phyloP scores from a whole-genome alignment of 2,329 filamentous ascomycete genomes.

The Penicillium oxalicum region DNA sequence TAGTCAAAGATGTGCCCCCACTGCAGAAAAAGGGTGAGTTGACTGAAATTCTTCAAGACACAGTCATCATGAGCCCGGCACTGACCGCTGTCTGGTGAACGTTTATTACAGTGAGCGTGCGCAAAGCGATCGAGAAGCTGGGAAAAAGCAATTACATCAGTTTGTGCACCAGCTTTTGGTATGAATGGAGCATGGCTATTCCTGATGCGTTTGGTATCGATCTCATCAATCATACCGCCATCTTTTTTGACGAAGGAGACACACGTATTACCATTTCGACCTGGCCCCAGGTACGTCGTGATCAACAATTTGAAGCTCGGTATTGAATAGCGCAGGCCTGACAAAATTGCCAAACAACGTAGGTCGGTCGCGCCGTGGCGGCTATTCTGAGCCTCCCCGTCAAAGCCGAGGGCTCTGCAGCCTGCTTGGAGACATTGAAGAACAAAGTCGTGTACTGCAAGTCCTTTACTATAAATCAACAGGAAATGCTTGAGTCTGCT shows the following conservation, averaged over 20 bases:
- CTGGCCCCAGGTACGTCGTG: constrained; percentile 18
- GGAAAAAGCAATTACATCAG: constrained; percentile 11
- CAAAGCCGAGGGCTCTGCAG: not conserved
- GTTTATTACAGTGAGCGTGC: constrained; percentile 2
- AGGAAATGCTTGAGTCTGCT: constrained; percentile 23
- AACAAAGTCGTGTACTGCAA: constrained; percentile 15
- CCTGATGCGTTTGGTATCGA: constrained; percentile 39
- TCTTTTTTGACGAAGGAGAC: constrained; percentile 48
- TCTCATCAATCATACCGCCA: constrained; percentile 32
- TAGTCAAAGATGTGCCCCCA: constrained; percentile 6
- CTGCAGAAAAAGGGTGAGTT: constrained; percentile 7
- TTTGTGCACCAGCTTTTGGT: constrained; percentile 41
- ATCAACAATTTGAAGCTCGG: constrained; percentile 38
- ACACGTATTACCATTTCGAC: constrained; percentile 46
- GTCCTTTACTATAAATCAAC: constrained; percentile 18
- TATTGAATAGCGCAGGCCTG: not conserved
- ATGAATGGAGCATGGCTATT: constrained; percentile 40
- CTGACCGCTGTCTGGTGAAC: too few relatives aligned
- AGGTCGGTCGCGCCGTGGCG: constrained; percentile 47
- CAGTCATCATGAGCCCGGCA: too few relatives aligned
- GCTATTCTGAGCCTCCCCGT: constrained; percentile 38
- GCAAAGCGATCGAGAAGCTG: constrained; percentile 19
- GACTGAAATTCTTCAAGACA: too few relatives aligned
- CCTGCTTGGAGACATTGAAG: constrained; percentile 11
- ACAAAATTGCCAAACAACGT: constrained; percentile 15